Conservation (phyloP, 352 stramenopile species). For the Phytophthora chlamydospora region DNA sequence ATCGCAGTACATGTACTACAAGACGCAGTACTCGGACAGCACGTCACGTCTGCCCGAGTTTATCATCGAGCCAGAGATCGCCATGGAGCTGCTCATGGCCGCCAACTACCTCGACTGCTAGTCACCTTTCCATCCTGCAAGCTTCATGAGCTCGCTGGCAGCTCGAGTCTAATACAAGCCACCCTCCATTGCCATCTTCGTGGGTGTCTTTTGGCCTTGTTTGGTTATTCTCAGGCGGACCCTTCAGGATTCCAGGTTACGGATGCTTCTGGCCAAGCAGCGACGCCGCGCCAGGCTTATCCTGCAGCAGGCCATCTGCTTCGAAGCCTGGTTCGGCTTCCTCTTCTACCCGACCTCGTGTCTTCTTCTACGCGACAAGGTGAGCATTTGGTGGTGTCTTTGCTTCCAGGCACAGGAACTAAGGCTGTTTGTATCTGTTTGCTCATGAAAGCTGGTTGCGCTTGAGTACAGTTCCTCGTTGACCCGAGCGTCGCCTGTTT, state of each 20-base stretch:
- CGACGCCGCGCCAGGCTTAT: slow-evolving; percentile 49
- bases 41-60: slow-evolving; percentile 97
- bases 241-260: slow-evolving; percentile 1
- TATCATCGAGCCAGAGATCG: slow-evolving; percentile 97
- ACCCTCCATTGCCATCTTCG: slow-evolving; percentile 12
- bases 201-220: neutral
- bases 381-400: slow-evolving; percentile 12
- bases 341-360: slow-evolving; percentile 70
- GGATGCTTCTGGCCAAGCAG: slow-evolving; percentile 44
- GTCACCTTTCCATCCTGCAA: neutral
- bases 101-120: slow-evolving; percentile 96
- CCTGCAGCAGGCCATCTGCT: slow-evolving; percentile 67
- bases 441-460: slow-evolving; percentile 30
- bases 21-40: slow-evolving; percentile 95
- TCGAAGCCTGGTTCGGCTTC: slow-evolving; percentile 56
- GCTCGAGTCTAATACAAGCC: slow-evolving; percentile 34
- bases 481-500: slow-evolving; percentile 43
- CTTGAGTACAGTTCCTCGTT: slow-evolving; percentile 54
- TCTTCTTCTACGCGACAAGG: slow-evolving; percentile 70
- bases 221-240: slow-evolving; percentile 29
- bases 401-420: neutral
- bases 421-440: slow-evolving; percentile 1
- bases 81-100: slow-evolving; percentile 97
- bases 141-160: neutral
- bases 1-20: slow-evolving; percentile 99